phyloP scores from a whole-genome alignment of 129 eudicot genomes.

The Helianthus tuberosus region DNA sequence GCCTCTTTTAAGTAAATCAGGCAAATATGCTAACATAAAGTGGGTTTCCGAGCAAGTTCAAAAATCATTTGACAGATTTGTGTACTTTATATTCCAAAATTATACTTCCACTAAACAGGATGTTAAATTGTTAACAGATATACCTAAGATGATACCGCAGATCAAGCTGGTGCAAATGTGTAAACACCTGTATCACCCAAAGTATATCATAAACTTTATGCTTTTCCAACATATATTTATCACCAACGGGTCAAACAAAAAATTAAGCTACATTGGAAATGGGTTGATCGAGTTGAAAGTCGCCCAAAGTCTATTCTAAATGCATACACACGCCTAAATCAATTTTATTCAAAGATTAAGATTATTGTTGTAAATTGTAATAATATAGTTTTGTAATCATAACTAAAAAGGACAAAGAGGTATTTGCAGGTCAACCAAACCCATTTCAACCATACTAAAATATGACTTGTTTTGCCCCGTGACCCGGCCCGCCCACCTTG shows the following conservation, averaged over 20 bases:
- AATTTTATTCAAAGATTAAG: not conserved
- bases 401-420: not conserved
- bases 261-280: not conserved
- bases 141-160: constrained; percentile 92
- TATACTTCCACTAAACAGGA: not conserved
- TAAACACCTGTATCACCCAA: constrained; percentile 69
- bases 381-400: not conserved
- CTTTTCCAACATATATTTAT: not conserved
- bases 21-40: not conserved
- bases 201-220: constrained; percentile 20
- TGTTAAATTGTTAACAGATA: constrained; percentile 7
- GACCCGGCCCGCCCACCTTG: not conserved
- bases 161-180: constrained; percentile 96
- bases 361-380: not conserved
- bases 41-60: constrained; percentile 5
- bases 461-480: not conserved
- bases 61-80: not conserved
- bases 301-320: not conserved
- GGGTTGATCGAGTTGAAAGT: not conserved
- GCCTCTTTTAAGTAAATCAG: not conserved
- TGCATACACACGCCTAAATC: not conserved
- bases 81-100: not conserved
- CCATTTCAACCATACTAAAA: not conserved
- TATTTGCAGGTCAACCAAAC: constrained; percentile 1
- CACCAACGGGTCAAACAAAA: not conserved